Percentiles rank a stretch among this genome's conserved stretches.
Evolutionary conservation across 2,329 filamentous ascomycete species (phyloP).

Genomic region (Penicillium sp.): DNA sequence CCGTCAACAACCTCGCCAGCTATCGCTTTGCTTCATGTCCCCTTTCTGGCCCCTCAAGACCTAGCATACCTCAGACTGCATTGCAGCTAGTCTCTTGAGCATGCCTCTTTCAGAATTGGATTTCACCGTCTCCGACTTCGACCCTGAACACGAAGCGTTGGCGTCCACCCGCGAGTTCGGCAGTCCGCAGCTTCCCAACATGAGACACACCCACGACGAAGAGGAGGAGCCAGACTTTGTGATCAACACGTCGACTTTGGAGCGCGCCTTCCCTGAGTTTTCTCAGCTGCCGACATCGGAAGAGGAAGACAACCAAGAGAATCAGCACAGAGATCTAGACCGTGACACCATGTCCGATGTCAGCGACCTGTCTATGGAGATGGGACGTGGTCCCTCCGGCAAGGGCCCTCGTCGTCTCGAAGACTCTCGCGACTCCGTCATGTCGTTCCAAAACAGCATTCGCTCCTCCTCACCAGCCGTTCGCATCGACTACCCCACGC

Average conservation of each 20-base stretch:
- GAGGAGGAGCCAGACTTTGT: slow-evolving; percentile 47
- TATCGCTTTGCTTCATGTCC: slow-evolving; percentile 4
- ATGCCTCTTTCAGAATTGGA: slow-evolving; percentile 31
- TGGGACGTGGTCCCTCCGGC: slow-evolving; percentile 53
- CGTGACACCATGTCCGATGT: slow-evolving; percentile 27
- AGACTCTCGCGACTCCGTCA: slow-evolving; percentile 54
- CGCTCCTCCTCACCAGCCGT: slow-evolving; percentile 46
- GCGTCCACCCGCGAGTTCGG: slow-evolving; percentile 42
- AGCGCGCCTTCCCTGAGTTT: slow-evolving; percentile 52
- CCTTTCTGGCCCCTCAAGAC: not conserved
- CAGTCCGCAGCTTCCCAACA: slow-evolving; percentile 29
- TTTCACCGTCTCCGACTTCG: slow-evolving; percentile 42
- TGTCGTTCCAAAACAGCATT: slow-evolving; percentile 51
- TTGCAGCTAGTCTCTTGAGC: slow-evolving; percentile 7
- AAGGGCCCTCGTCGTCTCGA: slow-evolving; percentile 42
- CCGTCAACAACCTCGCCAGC: slow-evolving; percentile 5
- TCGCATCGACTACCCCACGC: slow-evolving; percentile 41
- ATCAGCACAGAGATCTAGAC: slow-evolving; percentile 6
- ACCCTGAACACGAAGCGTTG: slow-evolving; percentile 47
- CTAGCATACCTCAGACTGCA: not conserved
- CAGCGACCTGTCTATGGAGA: slow-evolving; percentile 58
- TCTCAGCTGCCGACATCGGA: slow-evolving; percentile 46
- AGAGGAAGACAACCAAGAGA: slow-evolving; percentile 37
- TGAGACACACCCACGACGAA: slow-evolving; percentile 30
- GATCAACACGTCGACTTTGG: slow-evolving; percentile 51